Base-by-base conservation (phyloP, 495 filamentous ascomycete species). In the Neurospora sp. region DNA sequence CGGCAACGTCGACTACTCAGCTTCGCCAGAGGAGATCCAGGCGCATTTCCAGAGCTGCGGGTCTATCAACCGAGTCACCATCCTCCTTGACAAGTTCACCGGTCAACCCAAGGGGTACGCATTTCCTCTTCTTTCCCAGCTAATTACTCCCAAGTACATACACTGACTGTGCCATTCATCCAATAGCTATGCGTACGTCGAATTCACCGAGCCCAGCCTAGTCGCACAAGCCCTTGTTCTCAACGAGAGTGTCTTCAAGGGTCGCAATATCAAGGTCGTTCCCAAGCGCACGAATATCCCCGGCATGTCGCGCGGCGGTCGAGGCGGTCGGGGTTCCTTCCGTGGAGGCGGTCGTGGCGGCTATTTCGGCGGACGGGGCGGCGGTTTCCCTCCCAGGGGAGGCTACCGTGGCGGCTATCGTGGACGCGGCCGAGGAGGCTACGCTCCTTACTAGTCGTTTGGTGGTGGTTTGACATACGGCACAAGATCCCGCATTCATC, bases 1-100 rank as follows among this genome's bases (percentile, higher is more conserved):
- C 35, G 96, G 96, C 69, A 99, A 99, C 79, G 96, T 99, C 72
- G 96, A 99, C 81, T 99, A 99, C 82, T 94, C 93, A 74, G 95
- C 96, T 38, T 96, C 94, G 18, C 96, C 96, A 0, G 96, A 99
- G 83, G 96, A 99, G 84, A 97, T 99, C 73, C 96, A 99, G 85
- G 93, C 94, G 44, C 96, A 99, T 81, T 99, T 99, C 84, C 94
- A 97, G 85, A 97, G 90, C 86, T 97, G 93, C 78, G 96, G 96
- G 46, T 93, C 92, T 72, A 99, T 99, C 85, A 98, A 99, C 79
- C 91, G 96, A 46, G 96, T 99, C 69, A 99, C 96, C 5, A 99
- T 99, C 72, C 85, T 99, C 72, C 85, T 99, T 74, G 96, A 99
- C 84, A 98, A 98, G 84, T 98, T 97, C 79, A 95, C 94, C 14